These are phyloP conservation scores for Blastocladiella emersonii DNA, from an alignment of 371 early-diverging fungal species.

Conservation along the genomic window DNA sequence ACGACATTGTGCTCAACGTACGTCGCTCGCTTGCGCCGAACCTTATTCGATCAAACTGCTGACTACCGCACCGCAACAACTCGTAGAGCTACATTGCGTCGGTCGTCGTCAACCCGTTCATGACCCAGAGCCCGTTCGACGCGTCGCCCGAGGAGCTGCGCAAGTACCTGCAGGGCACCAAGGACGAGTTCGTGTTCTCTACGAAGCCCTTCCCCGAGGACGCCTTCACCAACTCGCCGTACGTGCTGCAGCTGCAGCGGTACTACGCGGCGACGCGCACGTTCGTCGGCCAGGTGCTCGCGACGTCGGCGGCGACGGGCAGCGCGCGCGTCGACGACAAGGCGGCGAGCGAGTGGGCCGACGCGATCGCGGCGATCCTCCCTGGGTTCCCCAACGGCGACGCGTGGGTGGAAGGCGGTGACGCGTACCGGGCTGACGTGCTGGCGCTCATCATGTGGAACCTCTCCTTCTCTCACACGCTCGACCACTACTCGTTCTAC, in stretches of 20 bases:
- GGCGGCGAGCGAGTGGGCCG: too few species aligned
- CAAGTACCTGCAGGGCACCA: neutral
- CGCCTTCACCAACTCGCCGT: neutral
- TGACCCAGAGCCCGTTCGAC: neutral
- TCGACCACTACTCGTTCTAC: too few species aligned
- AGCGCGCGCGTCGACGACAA: too few species aligned
- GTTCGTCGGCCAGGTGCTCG: neutral
- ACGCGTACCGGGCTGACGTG: too few species aligned
- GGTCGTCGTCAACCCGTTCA: neutral
- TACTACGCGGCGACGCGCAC: neutral
- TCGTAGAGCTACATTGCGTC: neutral
- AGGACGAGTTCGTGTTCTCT: neutral
- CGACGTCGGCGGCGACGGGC: neutral
- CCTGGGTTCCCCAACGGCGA: too few species aligned
- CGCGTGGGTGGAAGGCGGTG: too few species aligned
- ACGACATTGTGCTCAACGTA: too few species aligned
- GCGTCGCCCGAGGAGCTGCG: neutral
- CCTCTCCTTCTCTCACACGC: too few species aligned
- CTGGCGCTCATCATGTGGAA: too few species aligned
- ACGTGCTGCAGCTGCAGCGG: neutral
- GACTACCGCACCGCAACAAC: neutral
- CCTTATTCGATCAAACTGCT: neutral
- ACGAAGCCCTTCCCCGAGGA: neutral
- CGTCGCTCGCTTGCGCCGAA: too few species aligned
- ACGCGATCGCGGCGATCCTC: too few species aligned